Percentiles rank a stretch among this genome's conserved stretches.
Evolutionary conservation across 495 filamentous ascomycete species (phyloP).

Genomic region (Penicillium herquei): DNA sequence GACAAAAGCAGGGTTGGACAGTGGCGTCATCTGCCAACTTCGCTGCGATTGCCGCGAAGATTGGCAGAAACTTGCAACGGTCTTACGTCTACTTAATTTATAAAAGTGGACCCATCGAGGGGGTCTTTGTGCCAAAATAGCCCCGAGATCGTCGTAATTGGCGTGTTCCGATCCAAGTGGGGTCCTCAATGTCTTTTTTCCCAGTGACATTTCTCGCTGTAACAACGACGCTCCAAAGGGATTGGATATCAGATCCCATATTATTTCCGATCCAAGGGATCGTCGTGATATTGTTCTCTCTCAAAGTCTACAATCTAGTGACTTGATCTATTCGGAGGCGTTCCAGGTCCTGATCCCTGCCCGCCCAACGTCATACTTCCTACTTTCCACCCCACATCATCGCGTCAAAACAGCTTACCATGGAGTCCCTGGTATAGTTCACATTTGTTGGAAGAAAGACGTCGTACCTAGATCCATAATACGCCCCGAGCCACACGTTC

Average conservation of each 20-base stretch:
- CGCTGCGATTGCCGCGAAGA: neutral
- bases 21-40: conserved; percentile 18
- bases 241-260: neutral
- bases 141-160: conserved; percentile 13
- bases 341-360: conserved; percentile 12
- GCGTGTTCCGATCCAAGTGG: neutral
- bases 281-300: neutral
- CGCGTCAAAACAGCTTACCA: neutral
- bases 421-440: conserved; percentile 1
- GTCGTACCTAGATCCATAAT: neutral
- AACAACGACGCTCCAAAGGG: neutral
- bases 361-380: conserved; percentile 18
- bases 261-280: conserved; percentile 2
- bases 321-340: conserved; percentile 12
- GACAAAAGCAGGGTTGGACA: conserved; percentile 11
- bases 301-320: neutral
- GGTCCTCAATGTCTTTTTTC: neutral
- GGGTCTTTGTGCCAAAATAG: conserved; percentile 13
- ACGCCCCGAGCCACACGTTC: neutral
- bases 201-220: neutral
- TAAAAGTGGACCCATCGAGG: conserved; percentile 16
- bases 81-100: conserved; percentile 28
- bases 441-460: neutral
- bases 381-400: conserved; percentile 1
- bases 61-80: conserved; percentile 5